Base-by-base conservation (phyloP, 768 basidiomycete species). In the Mycena belliarum region DNA sequence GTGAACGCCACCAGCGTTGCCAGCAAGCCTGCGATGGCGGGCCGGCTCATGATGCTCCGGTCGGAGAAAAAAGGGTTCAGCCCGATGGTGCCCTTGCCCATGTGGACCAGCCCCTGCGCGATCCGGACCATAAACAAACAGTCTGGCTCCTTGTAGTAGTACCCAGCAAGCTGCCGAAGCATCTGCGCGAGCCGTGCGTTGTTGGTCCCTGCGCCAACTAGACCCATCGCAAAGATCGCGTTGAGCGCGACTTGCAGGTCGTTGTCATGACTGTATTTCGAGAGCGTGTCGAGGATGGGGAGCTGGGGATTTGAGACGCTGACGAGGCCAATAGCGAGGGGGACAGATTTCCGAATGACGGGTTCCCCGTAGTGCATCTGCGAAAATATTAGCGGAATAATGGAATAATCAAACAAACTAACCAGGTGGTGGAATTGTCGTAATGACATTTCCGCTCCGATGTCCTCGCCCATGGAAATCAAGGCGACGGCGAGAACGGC, bases 331-430 rank as follows among this genome's bases (percentile, higher is more conserved):
- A 99, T 88, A 16, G 96, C 97, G 18, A 99, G 86, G 20, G 97
- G 97, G 24, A 99, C 88, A 3, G 90, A 80, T 80, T 92, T 93
- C 29, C 97, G 89, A 66, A 98, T 93, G 63, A 85, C 76, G 6
- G 94, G 93, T 65, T 96, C 95, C 52, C 96, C 97, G 63, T 98
- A 98, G 70, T 95, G 94, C 97, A 99, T 99, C 95, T 97, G 62
- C n/a, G 33, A 15, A 4, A 42, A 41, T 11, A 55, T 45, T 21
- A 53, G 75, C 16, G 72, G 66, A 51, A 24, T 35, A 49, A 18
- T 16, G 25, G 23, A 7, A 9, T 1, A 6, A 37, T 21, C 21
- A 42, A 38, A 23, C 6, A 24, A 5, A 76, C 87, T 65, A 63
- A 96, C 95, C 52, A 99, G 78, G 70, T 99, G 97, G 73, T 98